Conservation (phyloP, 2,329 filamentous ascomycete genomes). For the Chalara sp. region DNA sequence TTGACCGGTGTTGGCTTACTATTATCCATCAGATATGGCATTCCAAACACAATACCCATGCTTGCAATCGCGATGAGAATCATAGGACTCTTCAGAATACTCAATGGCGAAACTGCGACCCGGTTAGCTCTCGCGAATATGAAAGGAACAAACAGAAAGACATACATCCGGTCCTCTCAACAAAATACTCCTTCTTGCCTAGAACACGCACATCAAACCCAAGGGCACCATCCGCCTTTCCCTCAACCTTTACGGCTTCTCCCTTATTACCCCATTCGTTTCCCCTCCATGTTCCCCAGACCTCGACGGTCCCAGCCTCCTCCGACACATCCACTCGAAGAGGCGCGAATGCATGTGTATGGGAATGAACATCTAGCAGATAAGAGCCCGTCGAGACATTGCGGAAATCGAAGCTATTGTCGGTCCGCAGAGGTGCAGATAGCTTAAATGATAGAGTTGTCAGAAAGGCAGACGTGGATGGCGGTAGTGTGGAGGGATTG, state of each 20-base stretch:
- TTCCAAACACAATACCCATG: slow-evolving; percentile 77
- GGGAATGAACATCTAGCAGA: slow-evolving; percentile 72
- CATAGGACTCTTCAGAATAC: slow-evolving; percentile 90
- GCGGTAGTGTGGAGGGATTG: slow-evolving; percentile 36
- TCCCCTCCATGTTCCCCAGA: slow-evolving; percentile 81
- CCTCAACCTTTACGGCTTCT: slow-evolving; percentile 44
- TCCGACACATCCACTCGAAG: slow-evolving; percentile 66
- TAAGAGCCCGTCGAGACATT: slow-evolving; percentile 70
- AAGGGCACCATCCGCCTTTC: slow-evolving; percentile 43
- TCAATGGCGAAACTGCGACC: slow-evolving; percentile 65
- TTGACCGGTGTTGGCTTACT: slow-evolving; percentile 51
- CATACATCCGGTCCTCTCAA: slow-evolving; percentile 70
- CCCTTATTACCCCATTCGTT: slow-evolving; percentile 89
- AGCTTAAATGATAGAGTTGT: slow-evolving; percentile 45
- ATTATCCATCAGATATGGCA: slow-evolving; percentile 93
- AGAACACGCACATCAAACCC: slow-evolving; percentile 26
- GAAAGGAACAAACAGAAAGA: slow-evolving; percentile 18
- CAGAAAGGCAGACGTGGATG: slow-evolving; percentile 59
- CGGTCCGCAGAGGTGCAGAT: slow-evolving; percentile 57
- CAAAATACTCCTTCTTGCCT: slow-evolving; percentile 63
- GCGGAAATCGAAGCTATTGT: slow-evolving; percentile 69
- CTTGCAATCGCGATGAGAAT: slow-evolving; percentile 84
- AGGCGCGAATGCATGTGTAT: slow-evolving; percentile 69
- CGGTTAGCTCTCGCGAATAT: background rate
- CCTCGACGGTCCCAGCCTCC: slow-evolving; percentile 36